Base-by-base conservation (phyloP, 2,329 filamentous ascomycete species). In the Neocatenulostroma microsporum region DNA sequence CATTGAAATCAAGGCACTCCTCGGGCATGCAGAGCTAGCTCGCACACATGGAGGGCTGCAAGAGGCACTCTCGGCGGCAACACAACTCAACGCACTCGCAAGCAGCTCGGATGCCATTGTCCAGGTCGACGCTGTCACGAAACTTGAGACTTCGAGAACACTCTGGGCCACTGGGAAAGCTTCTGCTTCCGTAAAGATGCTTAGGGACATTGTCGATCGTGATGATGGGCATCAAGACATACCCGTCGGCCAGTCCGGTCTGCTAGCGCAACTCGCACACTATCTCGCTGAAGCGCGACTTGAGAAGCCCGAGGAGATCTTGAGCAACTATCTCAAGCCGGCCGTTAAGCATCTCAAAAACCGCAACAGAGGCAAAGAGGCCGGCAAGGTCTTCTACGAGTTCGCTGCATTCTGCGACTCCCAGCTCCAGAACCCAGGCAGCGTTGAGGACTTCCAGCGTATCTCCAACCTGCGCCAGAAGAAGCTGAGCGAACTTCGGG, bases 401-500 rank as follows among this genome's bases (percentile, higher is more conserved):
- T 96, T 96, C 59, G 91, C 93, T 18, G 75, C 80, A 34, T 98
- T 98, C 57, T 98, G 93, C 53, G 89, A 98, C 57, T 80, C 87
- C 53, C 91, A 98, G 57, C 69, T 98, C 8, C 84, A 94, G 51
- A 89, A 89, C 53, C 75, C 82, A 1, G 86, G 94, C 49, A 78
- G 81, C 21, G 66, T 88, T 2, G 86, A 94, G 57, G 91, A 98
- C 51, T 76, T 94, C 41, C 76, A 77, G 20, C 80, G 91, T 30
- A 73, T 95, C 27, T 76, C 84, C 54, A 85, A 78, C 49, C 69
- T 96, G 21, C 82, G 80, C 48, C 74, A 87, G 53, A 80, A 80
- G 42, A 94, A 94, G 58, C 74, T 78, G 46, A 78, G 83, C 40
- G 89, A 98, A 57, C 79, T 94, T 0, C 62, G 72, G 12, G 82